These are phyloP conservation scores for Babesia bigemina DNA, from an alignment of 169 alveolate species.

Conservation along the genomic window DNA sequence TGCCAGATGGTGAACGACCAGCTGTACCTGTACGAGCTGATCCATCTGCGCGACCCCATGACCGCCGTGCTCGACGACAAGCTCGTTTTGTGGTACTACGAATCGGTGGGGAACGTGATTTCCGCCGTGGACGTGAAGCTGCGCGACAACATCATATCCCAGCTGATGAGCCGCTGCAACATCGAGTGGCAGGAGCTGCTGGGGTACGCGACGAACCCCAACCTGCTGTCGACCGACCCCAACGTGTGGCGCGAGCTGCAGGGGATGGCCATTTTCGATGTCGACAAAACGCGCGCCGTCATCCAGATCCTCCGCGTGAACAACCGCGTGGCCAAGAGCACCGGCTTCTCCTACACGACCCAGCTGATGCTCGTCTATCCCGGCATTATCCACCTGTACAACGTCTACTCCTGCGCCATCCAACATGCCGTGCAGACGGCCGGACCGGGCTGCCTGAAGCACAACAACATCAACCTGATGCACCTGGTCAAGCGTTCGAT, in stretches of 20 bases:
- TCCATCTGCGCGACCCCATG: conserved; percentile 69
- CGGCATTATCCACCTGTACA: conserved; percentile 47
- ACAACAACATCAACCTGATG: conserved; percentile 79
- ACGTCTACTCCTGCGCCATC: conserved; percentile 49
- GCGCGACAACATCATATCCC: conserved; percentile 8
- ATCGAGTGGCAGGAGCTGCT: conserved; percentile 41
- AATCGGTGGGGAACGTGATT: conserved; percentile 67
- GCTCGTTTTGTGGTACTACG: conserved; percentile 67
- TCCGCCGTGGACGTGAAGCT: conserved; percentile 34
- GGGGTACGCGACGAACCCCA: conserved; percentile 9
- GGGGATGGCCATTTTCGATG: conserved; percentile 18
- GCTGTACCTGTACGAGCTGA: conserved; percentile 52
- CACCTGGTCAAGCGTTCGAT: conserved; percentile 75
- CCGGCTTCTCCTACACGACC: conserved; percentile 59
- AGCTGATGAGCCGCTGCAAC: conserved; percentile 58
- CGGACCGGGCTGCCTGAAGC: conserved; percentile 47
- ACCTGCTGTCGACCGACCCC: conserved; percentile 34
- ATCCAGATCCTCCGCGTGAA: conserved; percentile 51
- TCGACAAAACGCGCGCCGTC: conserved; percentile 44
- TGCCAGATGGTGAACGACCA: conserved; percentile 18
- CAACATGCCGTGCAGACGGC: conserved; percentile 45
- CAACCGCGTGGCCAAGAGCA: conserved; percentile 67
- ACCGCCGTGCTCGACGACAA: conserved; percentile 74
- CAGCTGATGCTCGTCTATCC: conserved; percentile 45
- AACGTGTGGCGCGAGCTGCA: conserved; percentile 36